Evolutionary conservation across 1,284 basidiomycete species (phyloP).

Genomic region (Fomes fomentarius): DNA sequence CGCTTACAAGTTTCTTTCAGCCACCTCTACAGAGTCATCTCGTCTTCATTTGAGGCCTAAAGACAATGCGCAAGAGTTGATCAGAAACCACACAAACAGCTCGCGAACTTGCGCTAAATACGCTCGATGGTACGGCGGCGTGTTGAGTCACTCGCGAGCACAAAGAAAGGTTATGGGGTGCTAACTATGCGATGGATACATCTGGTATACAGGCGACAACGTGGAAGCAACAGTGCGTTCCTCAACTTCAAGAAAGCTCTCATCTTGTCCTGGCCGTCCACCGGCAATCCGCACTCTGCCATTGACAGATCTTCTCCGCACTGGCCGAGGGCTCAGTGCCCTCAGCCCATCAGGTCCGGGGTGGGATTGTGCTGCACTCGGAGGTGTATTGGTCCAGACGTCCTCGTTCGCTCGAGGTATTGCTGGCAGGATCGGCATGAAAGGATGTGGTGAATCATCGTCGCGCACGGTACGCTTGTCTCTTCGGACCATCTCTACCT

Average conservation of each 20-base stretch:
- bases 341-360: background rate
- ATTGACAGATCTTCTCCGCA: background rate
- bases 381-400: background rate
- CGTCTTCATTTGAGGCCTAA: no score
- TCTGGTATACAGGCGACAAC: background rate
- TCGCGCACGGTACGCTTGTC: no score
- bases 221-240: background rate
- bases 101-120: no score
- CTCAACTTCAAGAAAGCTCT: background rate
- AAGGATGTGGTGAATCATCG: no score
- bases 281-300: background rate
- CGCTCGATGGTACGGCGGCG: no score
- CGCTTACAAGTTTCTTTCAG: background rate
- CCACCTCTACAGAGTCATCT: no score
- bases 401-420: background rate
- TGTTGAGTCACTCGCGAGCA: no score
- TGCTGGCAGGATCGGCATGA: background rate
- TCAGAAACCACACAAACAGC: no score
- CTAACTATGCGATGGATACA: no score
- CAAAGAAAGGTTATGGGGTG: no score
- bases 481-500: no score
- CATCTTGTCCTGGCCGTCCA: background rate
- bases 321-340: background rate
- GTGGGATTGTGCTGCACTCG: background rate
- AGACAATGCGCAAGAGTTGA: no score